A percentile compares a stretch with the other conserved stretches of the same genome.
Conservation (phyloP, 1,284 basidiomycete genomes). For the Boletus semigastroideus region DNA sequence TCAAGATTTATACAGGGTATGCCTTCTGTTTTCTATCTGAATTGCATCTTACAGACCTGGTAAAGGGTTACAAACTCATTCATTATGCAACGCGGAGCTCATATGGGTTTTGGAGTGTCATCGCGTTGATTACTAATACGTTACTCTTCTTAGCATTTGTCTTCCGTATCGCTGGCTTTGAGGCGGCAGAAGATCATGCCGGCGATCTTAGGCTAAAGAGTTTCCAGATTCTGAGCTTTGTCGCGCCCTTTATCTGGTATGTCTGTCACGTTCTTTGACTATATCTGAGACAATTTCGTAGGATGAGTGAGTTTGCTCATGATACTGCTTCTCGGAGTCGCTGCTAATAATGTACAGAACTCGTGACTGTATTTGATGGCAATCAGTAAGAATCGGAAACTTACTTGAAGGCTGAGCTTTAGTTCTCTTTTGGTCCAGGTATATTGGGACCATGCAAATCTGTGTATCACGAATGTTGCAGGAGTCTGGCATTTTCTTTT, state of each 20-base stretch:
- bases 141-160: conserved; percentile 74
- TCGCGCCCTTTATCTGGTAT: conserved; percentile 83
- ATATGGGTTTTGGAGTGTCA: conserved; percentile 80
- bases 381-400: conserved; percentile 58
- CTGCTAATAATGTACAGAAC: conserved; percentile 44
- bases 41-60: not conserved
- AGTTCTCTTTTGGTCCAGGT: conserved; percentile 41
- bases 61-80: conserved; percentile 63
- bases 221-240: conserved; percentile 87
- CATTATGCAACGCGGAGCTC: conserved; percentile 68
- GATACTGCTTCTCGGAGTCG: conserved; percentile 3
- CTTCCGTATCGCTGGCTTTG: conserved; percentile 68
- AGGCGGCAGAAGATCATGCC: conserved; percentile 40
- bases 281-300: conserved; percentile 27
- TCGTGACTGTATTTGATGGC: conserved; percentile 79
- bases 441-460: conserved; percentile 84
- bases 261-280: conserved; percentile 24
- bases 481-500: conserved; percentile 93
- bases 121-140: conserved; percentile 70
- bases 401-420: not conserved
- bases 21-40: not conserved
- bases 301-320: conserved; percentile 70
- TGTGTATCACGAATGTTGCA: conserved; percentile 87
- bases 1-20: conserved; percentile 68
- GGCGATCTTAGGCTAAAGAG: conserved; percentile 59